A percentile compares a stretch with the other conserved stretches of the same genome.
phyloP scores from a whole-genome alignment of 2,329 filamentous ascomycete genomes.

The Pyrenochaeta sp. region DNA sequence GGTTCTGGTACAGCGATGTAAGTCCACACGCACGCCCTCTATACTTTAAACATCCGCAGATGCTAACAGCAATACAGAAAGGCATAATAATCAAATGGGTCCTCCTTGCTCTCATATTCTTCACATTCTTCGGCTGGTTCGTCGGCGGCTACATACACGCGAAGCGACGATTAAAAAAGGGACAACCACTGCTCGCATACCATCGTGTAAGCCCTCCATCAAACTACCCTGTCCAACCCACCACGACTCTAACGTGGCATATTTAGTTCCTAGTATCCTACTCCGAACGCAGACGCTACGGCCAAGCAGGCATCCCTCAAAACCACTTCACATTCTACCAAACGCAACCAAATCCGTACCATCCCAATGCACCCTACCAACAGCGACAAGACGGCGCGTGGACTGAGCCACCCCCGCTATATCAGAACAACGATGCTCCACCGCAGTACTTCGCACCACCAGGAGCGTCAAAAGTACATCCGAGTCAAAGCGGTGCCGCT shows the following conservation, averaged over 20 bases:
- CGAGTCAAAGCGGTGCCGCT: slow-evolving; percentile 26
- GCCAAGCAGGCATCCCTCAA: slow-evolving; percentile 36
- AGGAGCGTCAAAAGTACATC: slow-evolving; percentile 40
- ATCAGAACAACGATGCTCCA: slow-evolving; percentile 45
- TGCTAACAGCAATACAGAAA: slow-evolving; percentile 53
- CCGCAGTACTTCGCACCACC: slow-evolving; percentile 45
- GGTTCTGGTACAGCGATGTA: slow-evolving; percentile 48
- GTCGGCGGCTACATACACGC: slow-evolving; percentile 76
- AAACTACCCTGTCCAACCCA: not conserved
- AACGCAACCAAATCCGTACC: slow-evolving; percentile 28
- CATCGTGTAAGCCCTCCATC: slow-evolving; percentile 62
- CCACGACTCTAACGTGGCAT: not conserved
- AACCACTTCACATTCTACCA: slow-evolving; percentile 53
- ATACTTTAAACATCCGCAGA: not conserved
- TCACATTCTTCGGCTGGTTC: slow-evolving; percentile 68
- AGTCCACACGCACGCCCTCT: slow-evolving; percentile 2
- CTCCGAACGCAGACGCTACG: slow-evolving; percentile 45
- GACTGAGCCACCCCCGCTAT: slow-evolving; percentile 45
- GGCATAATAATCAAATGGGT: slow-evolving; percentile 75
- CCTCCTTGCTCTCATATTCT: slow-evolving; percentile 69
- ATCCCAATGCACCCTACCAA: slow-evolving; percentile 24
- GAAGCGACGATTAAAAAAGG: slow-evolving; percentile 70
- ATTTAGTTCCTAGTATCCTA: slow-evolving; percentile 54
- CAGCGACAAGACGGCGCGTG: slow-evolving; percentile 41
- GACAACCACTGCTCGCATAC: slow-evolving; percentile 71